Percentiles rank a stretch among this genome's conserved stretches.
Conservation (phyloP, 176 grass and related monocot species). For the Cocos nucifera region DNA sequence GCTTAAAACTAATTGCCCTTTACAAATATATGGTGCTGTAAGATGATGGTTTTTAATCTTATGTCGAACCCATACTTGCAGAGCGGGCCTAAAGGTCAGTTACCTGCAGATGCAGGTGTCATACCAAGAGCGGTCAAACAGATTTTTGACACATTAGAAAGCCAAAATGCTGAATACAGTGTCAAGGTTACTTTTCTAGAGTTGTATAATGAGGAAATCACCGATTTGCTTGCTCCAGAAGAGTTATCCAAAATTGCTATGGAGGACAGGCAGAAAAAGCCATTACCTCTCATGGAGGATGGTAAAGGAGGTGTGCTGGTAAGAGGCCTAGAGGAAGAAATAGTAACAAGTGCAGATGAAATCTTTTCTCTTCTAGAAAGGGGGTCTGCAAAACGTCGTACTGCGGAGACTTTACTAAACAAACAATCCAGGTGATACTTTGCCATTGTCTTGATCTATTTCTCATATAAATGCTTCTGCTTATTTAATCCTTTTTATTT, state of each 20-base stretch:
- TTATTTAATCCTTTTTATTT: neutral
- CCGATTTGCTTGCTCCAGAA: slow-evolving; percentile 88
- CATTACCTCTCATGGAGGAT: slow-evolving; percentile 92
- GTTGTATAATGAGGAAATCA: slow-evolving; percentile 98
- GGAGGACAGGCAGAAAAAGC: slow-evolving; percentile 81
- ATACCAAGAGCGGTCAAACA: slow-evolving; percentile 94
- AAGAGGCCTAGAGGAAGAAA: slow-evolving; percentile 95
- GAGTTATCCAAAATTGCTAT: slow-evolving; percentile 65
- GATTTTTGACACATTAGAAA: slow-evolving; percentile 87
- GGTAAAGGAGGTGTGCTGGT: slow-evolving; percentile 96
- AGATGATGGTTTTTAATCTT: no score
- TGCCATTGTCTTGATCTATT: neutral
- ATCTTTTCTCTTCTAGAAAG: slow-evolving; percentile 95
- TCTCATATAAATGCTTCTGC: no score
- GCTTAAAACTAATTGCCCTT: no score
- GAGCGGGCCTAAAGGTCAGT: slow-evolving; percentile 47
- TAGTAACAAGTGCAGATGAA: slow-evolving; percentile 68
- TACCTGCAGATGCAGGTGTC: slow-evolving; percentile 80
- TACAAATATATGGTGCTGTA: no score
- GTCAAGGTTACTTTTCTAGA: slow-evolving; percentile 96
- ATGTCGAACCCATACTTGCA: slow-evolving; percentile 23
- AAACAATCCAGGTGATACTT: slow-evolving; percentile 92
- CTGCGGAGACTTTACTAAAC: slow-evolving; percentile 88
- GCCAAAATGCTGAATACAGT: slow-evolving; percentile 94
- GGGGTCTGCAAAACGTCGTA: slow-evolving; percentile 86